Percentiles rank a stretch among this genome's conserved stretches.
Evolutionary conservation across 1,139 yeast genomes (phyloP).

Genomic region (Saccharomyces uvarum): DNA sequence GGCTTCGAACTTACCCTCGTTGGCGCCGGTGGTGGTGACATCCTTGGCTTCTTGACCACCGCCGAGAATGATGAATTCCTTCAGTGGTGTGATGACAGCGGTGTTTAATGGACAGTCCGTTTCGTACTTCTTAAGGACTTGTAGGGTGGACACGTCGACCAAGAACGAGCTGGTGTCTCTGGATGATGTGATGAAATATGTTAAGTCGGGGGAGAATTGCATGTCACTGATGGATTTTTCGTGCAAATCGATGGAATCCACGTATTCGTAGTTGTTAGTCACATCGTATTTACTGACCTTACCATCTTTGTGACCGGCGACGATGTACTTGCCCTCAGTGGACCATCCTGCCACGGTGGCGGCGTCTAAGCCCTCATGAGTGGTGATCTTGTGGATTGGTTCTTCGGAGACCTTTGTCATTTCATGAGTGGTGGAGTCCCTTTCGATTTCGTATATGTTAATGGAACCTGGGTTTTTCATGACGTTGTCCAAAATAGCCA

Average conservation of each 20-base stretch:
- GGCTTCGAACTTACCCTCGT: conserved; percentile 96
- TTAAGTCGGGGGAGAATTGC: conserved; percentile 79
- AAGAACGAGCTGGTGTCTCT: conserved; percentile 86
- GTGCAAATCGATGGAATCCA: conserved; percentile 57
- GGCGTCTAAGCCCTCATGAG: conserved; percentile 47
- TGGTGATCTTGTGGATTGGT: conserved; percentile 59
- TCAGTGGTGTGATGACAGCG: conserved; percentile 87
- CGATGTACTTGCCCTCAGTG: conserved; percentile 60
- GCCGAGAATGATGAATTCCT: conserved; percentile 87
- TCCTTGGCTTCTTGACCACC: conserved; percentile 99
- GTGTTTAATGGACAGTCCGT: conserved; percentile 95
- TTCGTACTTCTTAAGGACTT: conserved; percentile 63
- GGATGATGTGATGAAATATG: conserved; percentile 87
- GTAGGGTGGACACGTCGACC: conserved; percentile 69
- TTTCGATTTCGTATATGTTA: conserved; percentile 54
- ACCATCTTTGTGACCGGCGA: conserved; percentile 89
- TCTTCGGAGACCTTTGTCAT: conserved; percentile 33
- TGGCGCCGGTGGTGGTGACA: conserved; percentile 89
- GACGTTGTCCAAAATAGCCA: conserved; percentile 83
- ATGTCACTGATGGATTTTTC: conserved; percentile 77
- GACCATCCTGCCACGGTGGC: conserved; percentile 89
- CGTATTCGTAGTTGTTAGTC: conserved; percentile 55
- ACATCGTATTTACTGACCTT: conserved; percentile 73
- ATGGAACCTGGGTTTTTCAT: conserved; percentile 86
- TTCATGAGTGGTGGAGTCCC: conserved; percentile 36